Percentiles rank a stretch among this genome's conserved stretches.
Conservation (phyloP, 495 filamentous ascomycete genomes). For the Talaromyces stipitatus region DNA sequence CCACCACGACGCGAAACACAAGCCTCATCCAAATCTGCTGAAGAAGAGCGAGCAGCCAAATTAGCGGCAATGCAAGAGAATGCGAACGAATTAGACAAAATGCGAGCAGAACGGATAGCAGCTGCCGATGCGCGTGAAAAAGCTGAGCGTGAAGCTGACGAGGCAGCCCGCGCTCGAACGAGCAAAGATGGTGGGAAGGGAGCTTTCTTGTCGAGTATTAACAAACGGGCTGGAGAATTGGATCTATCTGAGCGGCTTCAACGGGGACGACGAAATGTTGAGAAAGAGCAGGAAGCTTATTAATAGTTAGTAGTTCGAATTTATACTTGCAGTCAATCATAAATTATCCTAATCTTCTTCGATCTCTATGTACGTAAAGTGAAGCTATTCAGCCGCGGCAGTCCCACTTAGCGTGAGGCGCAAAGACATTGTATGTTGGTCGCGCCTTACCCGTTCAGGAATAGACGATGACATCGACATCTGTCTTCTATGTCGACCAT, state of each 20-base stretch:
- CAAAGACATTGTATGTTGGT: background rate
- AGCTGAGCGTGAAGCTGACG: slow-evolving; percentile 54
- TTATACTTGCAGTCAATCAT: too few species aligned
- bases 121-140: slow-evolving; percentile 60
- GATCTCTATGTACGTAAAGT: too few species aligned
- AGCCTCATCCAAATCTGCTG: slow-evolving; percentile 1
- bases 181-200: slow-evolving; percentile 55
- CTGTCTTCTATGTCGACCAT: background rate
- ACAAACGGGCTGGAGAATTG: slow-evolving; percentile 50
- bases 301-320: too few species aligned
- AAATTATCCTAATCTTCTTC: background rate
- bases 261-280: slow-evolving; percentile 43
- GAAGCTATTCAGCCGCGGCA: background rate
- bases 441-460: background rate
- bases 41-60: slow-evolving; percentile 46
- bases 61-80: slow-evolving; percentile 84
- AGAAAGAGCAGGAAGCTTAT: slow-evolving; percentile 24
- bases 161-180: slow-evolving; percentile 43
- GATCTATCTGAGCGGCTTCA: slow-evolving; percentile 49
- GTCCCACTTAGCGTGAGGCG: background rate
- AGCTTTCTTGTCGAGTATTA: slow-evolving; percentile 51
- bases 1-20: background rate
- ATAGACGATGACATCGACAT: background rate
- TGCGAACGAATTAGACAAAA: slow-evolving; percentile 68
- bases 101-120: slow-evolving; percentile 63